Percentiles rank a stretch among this genome's conserved stretches.
phyloP scores from a whole-genome alignment of 306 rosid genomes.

The Ceratonia siliqua region DNA sequence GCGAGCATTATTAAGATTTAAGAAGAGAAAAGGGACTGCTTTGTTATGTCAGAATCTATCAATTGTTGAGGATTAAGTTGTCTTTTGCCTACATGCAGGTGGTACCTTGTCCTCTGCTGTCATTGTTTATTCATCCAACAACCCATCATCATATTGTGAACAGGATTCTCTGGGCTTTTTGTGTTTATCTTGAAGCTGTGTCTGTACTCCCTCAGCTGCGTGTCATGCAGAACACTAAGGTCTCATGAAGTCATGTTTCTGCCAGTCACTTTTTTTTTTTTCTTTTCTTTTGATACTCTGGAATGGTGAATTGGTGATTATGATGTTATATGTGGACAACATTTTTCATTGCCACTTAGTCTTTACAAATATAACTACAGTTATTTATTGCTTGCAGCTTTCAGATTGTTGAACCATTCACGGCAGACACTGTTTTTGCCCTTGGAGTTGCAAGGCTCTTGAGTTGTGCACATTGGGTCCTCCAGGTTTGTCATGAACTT shows the following conservation, averaged over 20 bases:
- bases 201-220: constrained; percentile 80
- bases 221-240: constrained; percentile 83
- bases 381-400: constrained; percentile 19
- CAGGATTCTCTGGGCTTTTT: constrained; percentile 75
- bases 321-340: neutral
- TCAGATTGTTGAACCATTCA: constrained; percentile 85
- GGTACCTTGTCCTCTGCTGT: constrained; percentile 59
- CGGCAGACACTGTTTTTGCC: constrained; percentile 80
- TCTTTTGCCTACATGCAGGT: constrained; percentile 46
- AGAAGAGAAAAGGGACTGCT: neutral
- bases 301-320: neutral
- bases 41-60: neutral
- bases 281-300: neutral
- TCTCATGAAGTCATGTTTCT: constrained; percentile 15
- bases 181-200: constrained; percentile 88
- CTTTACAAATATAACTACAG: neutral
- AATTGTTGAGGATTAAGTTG: neutral
- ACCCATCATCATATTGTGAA: constrained; percentile 57
- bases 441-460: constrained; percentile 82
- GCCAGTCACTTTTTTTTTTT: constrained; percentile 3
- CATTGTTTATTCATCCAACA: constrained; percentile 65
- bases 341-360: neutral
- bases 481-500: constrained; percentile 56
- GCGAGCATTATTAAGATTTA: neutral
- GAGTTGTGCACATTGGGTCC: constrained; percentile 88